phyloP scores from a whole-genome alignment of 805 yeast species.

The Lipomyces mesembrius region DNA sequence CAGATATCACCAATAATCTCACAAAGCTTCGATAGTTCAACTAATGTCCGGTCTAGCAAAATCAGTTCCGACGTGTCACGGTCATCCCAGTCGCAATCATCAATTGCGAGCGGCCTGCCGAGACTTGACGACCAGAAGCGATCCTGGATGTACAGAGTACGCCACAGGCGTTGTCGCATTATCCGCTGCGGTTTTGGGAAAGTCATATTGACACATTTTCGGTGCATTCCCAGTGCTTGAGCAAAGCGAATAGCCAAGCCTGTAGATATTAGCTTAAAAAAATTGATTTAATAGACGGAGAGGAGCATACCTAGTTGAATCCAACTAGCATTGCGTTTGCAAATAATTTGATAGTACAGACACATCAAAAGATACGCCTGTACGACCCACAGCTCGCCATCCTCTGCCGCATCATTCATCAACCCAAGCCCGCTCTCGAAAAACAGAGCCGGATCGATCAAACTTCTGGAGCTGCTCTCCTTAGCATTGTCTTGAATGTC shows the following conservation, averaged over 20 bases:
- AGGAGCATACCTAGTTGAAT: constrained; percentile 47
- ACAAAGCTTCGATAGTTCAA: constrained; percentile 35
- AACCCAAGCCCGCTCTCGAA: constrained; percentile 48
- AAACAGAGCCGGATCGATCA: constrained; percentile 44
- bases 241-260: constrained; percentile 52
- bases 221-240: constrained; percentile 50
- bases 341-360: constrained; percentile 50
- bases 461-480: constrained; percentile 11
- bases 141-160: constrained; percentile 39
- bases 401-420: constrained; percentile 47
- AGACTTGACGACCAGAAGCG: constrained; percentile 37
- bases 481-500: neutral
- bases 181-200: constrained; percentile 37
- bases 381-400: constrained; percentile 51
- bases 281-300: neutral
- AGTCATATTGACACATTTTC: constrained; percentile 43
- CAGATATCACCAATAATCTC: constrained; percentile 40
- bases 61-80: constrained; percentile 34
- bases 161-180: constrained; percentile 37
- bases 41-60: constrained; percentile 33
- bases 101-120: constrained; percentile 39
- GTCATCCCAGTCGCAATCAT: constrained; percentile 40
- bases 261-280: neutral
- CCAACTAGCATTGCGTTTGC: constrained; percentile 52
- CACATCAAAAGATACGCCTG: constrained; percentile 50